phyloP scores from a whole-genome alignment of 768 basidiomycete genomes.

The Agrocybe chaxingu region DNA sequence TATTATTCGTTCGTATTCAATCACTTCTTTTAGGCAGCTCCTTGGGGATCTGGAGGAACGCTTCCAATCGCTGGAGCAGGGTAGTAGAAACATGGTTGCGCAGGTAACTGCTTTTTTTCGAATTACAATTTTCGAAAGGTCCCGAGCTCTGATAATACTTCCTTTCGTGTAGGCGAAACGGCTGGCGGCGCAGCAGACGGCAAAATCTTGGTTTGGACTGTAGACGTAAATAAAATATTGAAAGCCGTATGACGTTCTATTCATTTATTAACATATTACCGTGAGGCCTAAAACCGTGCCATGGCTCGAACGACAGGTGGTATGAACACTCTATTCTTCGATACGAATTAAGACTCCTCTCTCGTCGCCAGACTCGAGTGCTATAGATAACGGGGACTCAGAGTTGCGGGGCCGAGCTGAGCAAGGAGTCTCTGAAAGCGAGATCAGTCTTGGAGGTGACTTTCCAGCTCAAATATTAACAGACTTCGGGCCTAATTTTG shows the following conservation, averaged over 20 bases:
- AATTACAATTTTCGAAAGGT: background rate
- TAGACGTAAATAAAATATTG: conserved; percentile 15
- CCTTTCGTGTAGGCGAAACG: conserved; percentile 48
- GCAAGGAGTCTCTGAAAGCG: too few species aligned
- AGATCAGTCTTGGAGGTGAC: too few species aligned
- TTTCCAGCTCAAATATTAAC: too few species aligned
- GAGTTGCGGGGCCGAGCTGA: too few species aligned
- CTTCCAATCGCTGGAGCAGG: conserved; percentile 62
- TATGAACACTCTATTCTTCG: too few species aligned
- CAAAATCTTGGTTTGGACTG: conserved; percentile 66
- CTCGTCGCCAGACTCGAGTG: too few species aligned
- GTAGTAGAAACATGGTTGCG: conserved; percentile 61
- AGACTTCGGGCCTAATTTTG: too few species aligned
- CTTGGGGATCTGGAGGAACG: conserved; percentile 59
- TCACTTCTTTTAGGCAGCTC: conserved; percentile 43
- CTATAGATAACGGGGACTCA: too few species aligned
- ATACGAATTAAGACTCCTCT: too few species aligned
- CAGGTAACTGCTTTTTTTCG: conserved; percentile 38
- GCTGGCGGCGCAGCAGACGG: conserved; percentile 57
- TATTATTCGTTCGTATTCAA: background rate
- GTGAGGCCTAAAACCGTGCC: background rate
- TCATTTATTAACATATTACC: background rate
- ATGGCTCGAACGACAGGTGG: background rate
- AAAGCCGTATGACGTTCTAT: background rate
- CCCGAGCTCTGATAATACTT: background rate